These are phyloP conservation scores for Knoxdaviesia proteae DNA, from an alignment of 2,329 filamentous ascomycete genomes.

Conservation along the genomic window DNA sequence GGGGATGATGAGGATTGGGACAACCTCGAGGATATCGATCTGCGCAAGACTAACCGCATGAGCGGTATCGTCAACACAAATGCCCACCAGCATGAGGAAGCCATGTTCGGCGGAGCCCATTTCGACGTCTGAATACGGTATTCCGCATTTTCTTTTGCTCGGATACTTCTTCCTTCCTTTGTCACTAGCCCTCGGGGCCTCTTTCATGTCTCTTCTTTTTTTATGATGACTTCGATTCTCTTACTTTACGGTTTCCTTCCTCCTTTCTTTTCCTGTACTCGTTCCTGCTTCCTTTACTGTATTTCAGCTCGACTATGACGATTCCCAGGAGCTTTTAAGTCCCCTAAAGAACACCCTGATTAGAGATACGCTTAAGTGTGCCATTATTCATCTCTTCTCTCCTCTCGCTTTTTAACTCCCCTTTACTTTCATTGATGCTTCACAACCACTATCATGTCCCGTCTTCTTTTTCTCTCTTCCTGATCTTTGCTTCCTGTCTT, in stretches of 20 bases:
- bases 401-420: not conserved
- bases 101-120: constrained; percentile 39
- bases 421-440: not conserved
- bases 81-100: constrained; percentile 35
- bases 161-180: not conserved
- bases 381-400: not conserved
- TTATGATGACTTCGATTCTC: not conserved
- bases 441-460: too few species aligned
- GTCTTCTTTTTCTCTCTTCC: too few species aligned
- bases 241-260: not conserved
- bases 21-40: constrained; percentile 32
- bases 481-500: too few species aligned
- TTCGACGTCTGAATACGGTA: constrained; percentile 33
- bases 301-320: not conserved
- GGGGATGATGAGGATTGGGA: constrained; percentile 35
- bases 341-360: not conserved
- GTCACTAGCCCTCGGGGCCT: not conserved
- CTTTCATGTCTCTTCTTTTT: not conserved
- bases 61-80: constrained; percentile 39
- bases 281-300: not conserved
- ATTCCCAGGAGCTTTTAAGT: not conserved
- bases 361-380: not conserved
- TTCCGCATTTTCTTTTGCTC: not conserved
- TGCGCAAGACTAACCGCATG: constrained; percentile 35
- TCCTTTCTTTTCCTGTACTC: not conserved